Conservation (phyloP, 2,329 filamentous ascomycete species). For the Shiraia sp. region DNA sequence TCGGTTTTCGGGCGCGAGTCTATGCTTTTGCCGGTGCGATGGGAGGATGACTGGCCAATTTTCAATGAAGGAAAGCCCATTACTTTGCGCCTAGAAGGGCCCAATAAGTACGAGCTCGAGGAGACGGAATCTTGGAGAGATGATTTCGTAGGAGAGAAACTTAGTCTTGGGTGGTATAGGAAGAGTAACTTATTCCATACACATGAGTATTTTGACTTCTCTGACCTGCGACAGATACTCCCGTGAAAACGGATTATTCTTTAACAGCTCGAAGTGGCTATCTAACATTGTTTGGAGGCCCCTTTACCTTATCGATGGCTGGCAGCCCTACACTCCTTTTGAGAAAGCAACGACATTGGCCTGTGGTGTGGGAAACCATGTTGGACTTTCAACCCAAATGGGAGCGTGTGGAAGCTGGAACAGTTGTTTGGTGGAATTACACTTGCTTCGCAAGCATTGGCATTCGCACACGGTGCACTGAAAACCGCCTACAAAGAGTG, state of each 20-base stretch:
- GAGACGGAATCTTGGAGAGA: conserved; percentile 15
- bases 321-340: conserved; percentile 58
- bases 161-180: conserved; percentile 16
- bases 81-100: conserved; percentile 40
- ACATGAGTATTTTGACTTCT: conserved; percentile 45
- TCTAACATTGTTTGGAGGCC: conserved; percentile 57
- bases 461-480: conserved; percentile 19
- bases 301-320: conserved; percentile 56
- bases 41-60: conserved; percentile 58
- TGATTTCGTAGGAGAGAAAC: conserved; percentile 6
- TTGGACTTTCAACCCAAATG: conserved; percentile 53
- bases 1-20: no score
- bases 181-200: conserved; percentile 21
- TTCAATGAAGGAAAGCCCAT: conserved; percentile 55
- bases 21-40: no score
- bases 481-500: conserved; percentile 2
- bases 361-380: conserved; percentile 48
- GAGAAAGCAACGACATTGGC: conserved; percentile 56
- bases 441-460: conserved; percentile 52
- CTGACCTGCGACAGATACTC: conserved; percentile 53
- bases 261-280: conserved; percentile 50
- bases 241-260: conserved; percentile 52
- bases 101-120: conserved; percentile 5
- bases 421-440: conserved; percentile 60
- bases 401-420: conserved; percentile 55